These are phyloP conservation scores for Ilex paraguariensis DNA, from an alignment of 305 asterid species.

Conservation along the genomic window DNA sequence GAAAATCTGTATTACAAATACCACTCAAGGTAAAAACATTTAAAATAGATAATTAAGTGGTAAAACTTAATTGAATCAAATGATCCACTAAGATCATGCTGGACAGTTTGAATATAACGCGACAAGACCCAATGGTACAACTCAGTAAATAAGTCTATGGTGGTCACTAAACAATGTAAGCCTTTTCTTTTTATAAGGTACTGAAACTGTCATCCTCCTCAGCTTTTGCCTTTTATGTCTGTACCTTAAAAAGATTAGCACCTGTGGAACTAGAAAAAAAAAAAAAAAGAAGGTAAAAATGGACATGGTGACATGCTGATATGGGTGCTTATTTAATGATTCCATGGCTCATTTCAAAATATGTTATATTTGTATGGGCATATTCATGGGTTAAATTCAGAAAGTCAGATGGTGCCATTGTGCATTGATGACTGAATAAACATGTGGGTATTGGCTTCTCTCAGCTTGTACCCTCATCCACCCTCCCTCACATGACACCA, in stretches of 20 bases:
- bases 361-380: slow-evolving; percentile 26
- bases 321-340: slow-evolving; percentile 15
- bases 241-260: slow-evolving; percentile 43
- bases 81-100: too few relatives aligned
- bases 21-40: too few relatives aligned
- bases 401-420: slow-evolving; percentile 12
- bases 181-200: slow-evolving; percentile 5
- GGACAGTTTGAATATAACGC: too few relatives aligned
- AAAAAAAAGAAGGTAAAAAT: slow-evolving; percentile 11
- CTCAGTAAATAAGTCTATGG: too few relatives aligned
- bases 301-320: slow-evolving; percentile 31
- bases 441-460: slow-evolving; percentile 36
- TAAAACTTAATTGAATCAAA: too few relatives aligned
- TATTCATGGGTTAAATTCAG: slow-evolving; percentile 27
- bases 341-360: slow-evolving; percentile 16
- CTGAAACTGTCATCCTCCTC: not conserved
- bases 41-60: too few relatives aligned
- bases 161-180: too few relatives aligned
- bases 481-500: slow-evolving; percentile 35
- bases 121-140: too few relatives aligned
- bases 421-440: slow-evolving; percentile 36
- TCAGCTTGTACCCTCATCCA: slow-evolving; percentile 35
- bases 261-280: slow-evolving; percentile 45
- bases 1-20: too few relatives aligned
- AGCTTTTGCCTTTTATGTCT: slow-evolving; percentile 20